A percentile compares a stretch with the other conserved stretches of the same genome.
phyloP scores from a whole-genome alignment of 805 yeast species.

The Nakazawaea molendinolei region DNA sequence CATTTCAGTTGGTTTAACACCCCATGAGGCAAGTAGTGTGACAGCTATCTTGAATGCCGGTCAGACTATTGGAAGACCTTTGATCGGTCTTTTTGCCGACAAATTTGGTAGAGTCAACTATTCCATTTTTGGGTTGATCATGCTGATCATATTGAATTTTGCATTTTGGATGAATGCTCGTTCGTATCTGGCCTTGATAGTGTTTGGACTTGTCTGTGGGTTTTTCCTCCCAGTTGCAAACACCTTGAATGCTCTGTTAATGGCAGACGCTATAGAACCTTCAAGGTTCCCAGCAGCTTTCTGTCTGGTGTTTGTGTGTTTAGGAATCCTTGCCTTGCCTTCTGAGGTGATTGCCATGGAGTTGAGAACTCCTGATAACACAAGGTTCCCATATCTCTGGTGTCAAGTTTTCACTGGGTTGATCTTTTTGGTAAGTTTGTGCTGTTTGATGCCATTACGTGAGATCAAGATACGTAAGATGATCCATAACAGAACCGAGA shows the following conservation, averaged over 20 bases:
- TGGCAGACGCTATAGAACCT: slow-evolving; percentile 33
- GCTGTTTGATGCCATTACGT: slow-evolving; percentile 28
- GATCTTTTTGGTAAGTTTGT: slow-evolving; percentile 22
- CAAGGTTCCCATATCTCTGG: slow-evolving; percentile 24
- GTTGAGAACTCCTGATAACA: slow-evolving; percentile 23
- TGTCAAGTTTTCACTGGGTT: slow-evolving; percentile 35
- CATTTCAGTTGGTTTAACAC: slow-evolving; percentile 37
- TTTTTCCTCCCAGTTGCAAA: slow-evolving; percentile 31
- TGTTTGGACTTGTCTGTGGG: slow-evolving; percentile 32
- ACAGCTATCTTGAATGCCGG: slow-evolving; percentile 41
- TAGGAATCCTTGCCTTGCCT: slow-evolving; percentile 30
- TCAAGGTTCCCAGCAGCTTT: slow-evolving; percentile 32
- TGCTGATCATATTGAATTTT: slow-evolving; percentile 30
- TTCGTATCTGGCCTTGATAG: slow-evolving; percentile 28
- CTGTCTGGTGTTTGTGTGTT: slow-evolving; percentile 25
- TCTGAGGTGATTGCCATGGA: slow-evolving; percentile 53
- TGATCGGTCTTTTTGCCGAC: slow-evolving; percentile 39
- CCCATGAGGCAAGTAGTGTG: slow-evolving; percentile 35
- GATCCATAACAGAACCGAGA: slow-evolving; percentile 14
- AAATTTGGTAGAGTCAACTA: slow-evolving; percentile 40
- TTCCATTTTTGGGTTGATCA: slow-evolving; percentile 27
- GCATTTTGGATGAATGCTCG: slow-evolving; percentile 37
- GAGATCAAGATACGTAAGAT: slow-evolving; percentile 26
- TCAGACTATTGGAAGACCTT: slow-evolving; percentile 45
- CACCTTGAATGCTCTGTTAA: slow-evolving; percentile 18